Conservation (phyloP, 169 alveolate species). For the Cryptosporidium bovis region DNA sequence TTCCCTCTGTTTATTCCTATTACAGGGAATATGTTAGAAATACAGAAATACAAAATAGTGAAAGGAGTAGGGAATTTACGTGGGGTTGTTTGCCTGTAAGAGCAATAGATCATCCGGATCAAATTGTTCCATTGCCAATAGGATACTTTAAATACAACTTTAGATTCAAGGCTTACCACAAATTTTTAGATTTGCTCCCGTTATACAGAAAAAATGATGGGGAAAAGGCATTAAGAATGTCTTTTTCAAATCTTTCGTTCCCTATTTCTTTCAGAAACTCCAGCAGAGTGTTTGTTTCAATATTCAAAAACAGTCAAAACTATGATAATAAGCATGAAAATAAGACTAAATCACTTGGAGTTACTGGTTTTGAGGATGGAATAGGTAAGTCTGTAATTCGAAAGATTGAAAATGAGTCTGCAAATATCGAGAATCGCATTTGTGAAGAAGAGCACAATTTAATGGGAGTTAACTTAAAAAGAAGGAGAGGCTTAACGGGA, state of each 20-base stretch:
- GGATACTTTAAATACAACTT: conserved; percentile 80
- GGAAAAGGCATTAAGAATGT: conserved; percentile 21
- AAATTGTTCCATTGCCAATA: conserved; percentile 88
- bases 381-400: background rate
- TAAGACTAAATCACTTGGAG: background rate
- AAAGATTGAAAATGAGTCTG: background rate
- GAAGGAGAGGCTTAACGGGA: background rate
- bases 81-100: conserved; percentile 92
- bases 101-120: conserved; percentile 87
- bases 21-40: conserved; percentile 8
- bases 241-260: conserved; percentile 1
- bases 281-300: conserved; percentile 14
- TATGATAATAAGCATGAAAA: background rate
- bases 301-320: background rate
- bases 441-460: too few species aligned
- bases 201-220: conserved; percentile 4
- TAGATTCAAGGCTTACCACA: conserved; percentile 58
- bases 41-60: conserved; percentile 59
- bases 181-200: conserved; percentile 53
- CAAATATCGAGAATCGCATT: too few species aligned
- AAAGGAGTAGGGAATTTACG: conserved; percentile 80
- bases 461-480: background rate
- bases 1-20: background rate
- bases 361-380: background rate
- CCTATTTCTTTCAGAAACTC: conserved; percentile 20